Evolutionary conservation across 768 basidiomycete genomes (phyloP), one percentile per base, ranked within the genome.

Genomic region (Serpula lacrymans): DNA sequence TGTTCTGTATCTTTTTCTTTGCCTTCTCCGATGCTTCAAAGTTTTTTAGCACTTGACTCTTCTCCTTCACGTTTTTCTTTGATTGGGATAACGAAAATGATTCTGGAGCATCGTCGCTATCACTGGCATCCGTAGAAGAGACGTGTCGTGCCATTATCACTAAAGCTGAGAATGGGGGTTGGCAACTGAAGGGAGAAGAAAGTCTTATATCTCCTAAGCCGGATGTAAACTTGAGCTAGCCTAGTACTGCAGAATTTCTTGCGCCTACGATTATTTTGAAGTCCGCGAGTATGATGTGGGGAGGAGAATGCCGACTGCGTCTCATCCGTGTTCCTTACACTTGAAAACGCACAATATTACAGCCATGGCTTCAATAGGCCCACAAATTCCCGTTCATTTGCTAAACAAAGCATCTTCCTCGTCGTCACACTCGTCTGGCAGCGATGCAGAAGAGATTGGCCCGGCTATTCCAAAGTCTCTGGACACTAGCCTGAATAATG

Each of bases 331-430:
- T n/a, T n/a, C n/a, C n/a, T n/a, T 31, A 31, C 18, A 13, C 23
- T 21, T 22, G 18, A 18, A 40, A 11, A 8, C 6, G n/a, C 13
- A 12, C 7, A 32, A 10, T 21, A 3, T 14, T 4, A 24, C 52
- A 22, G 10, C 30, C 38, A 80, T 78, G 76, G 51, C 74, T 20
- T 54, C 65, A 24, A 75, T 81, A 49, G 80, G 82, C 12, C 82
- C 82, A 24, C 64, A 71, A 31, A 64, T 83, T 25, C 82, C 81
- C 12, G 50, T 68, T 16, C 76, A 76, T 49, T 64, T 78, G 17
- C 60, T 64, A 21, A 45, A 55, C 21, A 45, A 30, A 2, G 29
- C 41, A 14, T 30, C 47, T 29, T 32, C 47, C 17, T 41, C 44
- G 12, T 33, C 49, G 14, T n/a, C n/a, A n/a, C n/a, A n/a, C n/a